Conservation (phyloP, 257 asterid genomes). For the Nyctanthes arbortristis region DNA sequence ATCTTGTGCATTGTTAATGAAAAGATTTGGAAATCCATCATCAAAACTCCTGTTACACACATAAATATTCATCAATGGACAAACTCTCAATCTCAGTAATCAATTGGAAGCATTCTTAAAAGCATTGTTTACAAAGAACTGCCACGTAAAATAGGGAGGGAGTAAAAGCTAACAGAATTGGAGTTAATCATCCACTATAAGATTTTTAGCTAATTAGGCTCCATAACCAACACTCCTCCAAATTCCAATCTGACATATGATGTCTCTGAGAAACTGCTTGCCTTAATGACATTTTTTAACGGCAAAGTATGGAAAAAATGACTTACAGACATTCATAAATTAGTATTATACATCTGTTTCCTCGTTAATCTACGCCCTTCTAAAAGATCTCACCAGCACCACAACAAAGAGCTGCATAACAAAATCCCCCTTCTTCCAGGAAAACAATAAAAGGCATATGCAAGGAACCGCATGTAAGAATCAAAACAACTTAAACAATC, state of each 20-base stretch:
- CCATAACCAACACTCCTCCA: constrained; percentile 1
- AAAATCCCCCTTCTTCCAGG: neutral
- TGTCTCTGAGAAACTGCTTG: neutral
- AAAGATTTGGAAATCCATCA: constrained; percentile 94
- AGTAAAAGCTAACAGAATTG: neutral
- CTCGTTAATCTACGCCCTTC: constrained; percentile 1
- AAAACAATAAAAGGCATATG: neutral
- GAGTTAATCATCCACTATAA: too few species aligned
- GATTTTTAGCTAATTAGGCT: constrained; percentile 7
- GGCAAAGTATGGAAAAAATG: neutral
- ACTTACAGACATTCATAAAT: neutral
- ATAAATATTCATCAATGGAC: neutral
- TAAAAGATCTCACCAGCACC: neutral
- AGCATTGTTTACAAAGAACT: neutral
- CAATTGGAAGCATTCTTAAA: neutral
- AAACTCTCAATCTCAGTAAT: neutral
- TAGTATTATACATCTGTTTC: neutral
- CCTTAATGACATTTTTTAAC: neutral
- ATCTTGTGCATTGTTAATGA: constrained; percentile 86
- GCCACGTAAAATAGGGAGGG: neutral
- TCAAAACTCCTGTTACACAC: constrained; percentile 72
- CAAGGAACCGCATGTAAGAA: neutral
- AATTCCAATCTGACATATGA: neutral
- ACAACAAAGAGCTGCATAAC: constrained; percentile 4
- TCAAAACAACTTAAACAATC: neutral